phyloP scores from a whole-genome alignment of 805 yeast species.

The Metschnikowia kofuensis region DNA sequence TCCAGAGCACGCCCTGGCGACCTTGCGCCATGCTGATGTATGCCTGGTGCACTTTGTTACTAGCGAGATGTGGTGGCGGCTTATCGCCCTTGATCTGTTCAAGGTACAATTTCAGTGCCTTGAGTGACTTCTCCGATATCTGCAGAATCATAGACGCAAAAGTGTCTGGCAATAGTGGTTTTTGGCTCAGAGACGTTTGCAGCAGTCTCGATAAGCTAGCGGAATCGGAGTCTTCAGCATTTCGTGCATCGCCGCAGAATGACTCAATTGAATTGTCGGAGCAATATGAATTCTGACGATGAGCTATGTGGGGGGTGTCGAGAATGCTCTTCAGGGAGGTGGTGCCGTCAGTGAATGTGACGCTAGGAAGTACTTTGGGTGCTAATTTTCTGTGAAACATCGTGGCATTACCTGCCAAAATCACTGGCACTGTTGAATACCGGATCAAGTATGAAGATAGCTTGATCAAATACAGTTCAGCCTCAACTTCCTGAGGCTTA shows the following conservation, averaged over 20 bases:
- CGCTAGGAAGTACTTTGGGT: slow-evolving; percentile 8
- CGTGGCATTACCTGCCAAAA: slow-evolving; percentile 33
- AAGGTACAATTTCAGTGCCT: slow-evolving; percentile 26
- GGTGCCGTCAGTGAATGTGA: slow-evolving; percentile 11
- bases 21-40: slow-evolving; percentile 20
- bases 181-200: background rate
- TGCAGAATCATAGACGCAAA: slow-evolving; percentile 24
- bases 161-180: background rate
- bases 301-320: background rate
- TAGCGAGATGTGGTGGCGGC: slow-evolving; percentile 15
- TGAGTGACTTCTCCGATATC: slow-evolving; percentile 27
- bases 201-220: background rate
- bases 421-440: slow-evolving; percentile 39
- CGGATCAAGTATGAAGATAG: slow-evolving; percentile 37
- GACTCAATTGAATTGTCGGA: slow-evolving; percentile 20
- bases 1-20: slow-evolving; percentile 8
- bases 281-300: slow-evolving; percentile 13
- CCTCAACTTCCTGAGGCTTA: slow-evolving; percentile 6
- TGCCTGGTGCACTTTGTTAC: slow-evolving; percentile 35
- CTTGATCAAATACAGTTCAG: slow-evolving; percentile 31
- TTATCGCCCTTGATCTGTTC: slow-evolving; percentile 17
- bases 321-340: slow-evolving; percentile 2
- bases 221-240: slow-evolving; percentile 2
- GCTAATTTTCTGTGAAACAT: slow-evolving; percentile 12
- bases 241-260: slow-evolving; percentile 9